Percentiles rank a stretch among this genome's conserved stretches.
Evolutionary conservation across 106 monocot genomes (phyloP).

Genomic region (Cymbidium sinense): DNA sequence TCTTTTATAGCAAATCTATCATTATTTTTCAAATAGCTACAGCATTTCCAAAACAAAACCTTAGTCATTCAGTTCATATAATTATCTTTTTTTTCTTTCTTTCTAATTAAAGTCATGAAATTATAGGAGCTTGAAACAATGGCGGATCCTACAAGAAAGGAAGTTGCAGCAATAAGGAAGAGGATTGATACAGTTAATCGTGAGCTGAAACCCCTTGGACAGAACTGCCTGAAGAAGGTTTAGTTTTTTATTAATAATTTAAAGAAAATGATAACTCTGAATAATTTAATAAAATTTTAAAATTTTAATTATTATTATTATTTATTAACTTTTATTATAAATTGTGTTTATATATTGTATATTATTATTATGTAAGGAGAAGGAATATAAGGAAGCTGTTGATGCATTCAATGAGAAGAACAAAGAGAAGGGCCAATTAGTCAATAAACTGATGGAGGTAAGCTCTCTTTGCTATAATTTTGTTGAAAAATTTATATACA

Average conservation of each 20-base stretch:
- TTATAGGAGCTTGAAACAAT: constrained; percentile 84
- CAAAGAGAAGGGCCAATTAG: constrained; percentile 61
- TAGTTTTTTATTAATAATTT: neutral
- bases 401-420: constrained; percentile 72
- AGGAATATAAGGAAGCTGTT: constrained; percentile 70
- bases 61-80: too few relatives aligned
- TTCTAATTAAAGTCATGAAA: neutral
- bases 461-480: neutral
- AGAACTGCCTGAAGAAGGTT: constrained; percentile 83
- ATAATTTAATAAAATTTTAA: neutral
- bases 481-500: too few relatives aligned
- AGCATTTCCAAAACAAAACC: too few relatives aligned
- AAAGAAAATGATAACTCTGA: neutral
- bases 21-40: too few relatives aligned
- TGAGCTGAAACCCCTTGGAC: constrained; percentile 80
- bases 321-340: neutral
- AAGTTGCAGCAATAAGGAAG: constrained; percentile 63
- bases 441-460: constrained; percentile 70
- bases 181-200: constrained; percentile 68
- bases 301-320: neutral
- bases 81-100: too few relatives aligned
- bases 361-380: constrained; percentile 47
- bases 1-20: too few relatives aligned
- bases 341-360: neutral
- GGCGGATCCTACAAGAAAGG: constrained; percentile 86